Evolutionary conservation across 495 filamentous ascomycete genomes (phyloP), one percentile per base, ranked within the genome.

Genomic region (Entonaema liquescens): DNA sequence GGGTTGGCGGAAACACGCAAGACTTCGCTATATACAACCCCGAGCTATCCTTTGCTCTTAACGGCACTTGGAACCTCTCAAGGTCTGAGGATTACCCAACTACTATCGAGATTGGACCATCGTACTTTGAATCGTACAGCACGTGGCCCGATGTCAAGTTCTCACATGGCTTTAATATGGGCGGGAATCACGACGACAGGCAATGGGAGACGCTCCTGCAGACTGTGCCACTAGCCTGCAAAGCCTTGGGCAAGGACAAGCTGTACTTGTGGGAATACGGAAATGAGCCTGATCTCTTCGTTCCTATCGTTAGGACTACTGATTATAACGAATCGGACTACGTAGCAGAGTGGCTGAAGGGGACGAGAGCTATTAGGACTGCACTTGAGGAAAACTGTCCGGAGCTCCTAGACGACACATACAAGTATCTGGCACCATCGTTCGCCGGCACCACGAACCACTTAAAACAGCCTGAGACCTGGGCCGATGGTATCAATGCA

Each of bases 211-310:
- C 81, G 4, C 77, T 90, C 3, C 70, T 88, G 4, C 81, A 82
- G 13, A 87, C 87, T 0, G 88, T 86, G 0, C 80, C 85, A 0
- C 74, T 88, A 29, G 89, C 83, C 8, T 92, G 90, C 78, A 87
- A 87, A 67, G 86, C 87, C 8, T 74, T 90, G 5, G 74, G 79
- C 31, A 78, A 72, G 8, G 84, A 80, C 15, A 84, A 78, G 57
- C 75, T 91, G 17, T 79, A 85, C 25, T 78, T 79, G 62, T 91
- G 88, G 88, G 85, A 88, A 59, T 84, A 89, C 68, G 90, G 89
- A 15, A 91, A 92, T 63, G 90, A 92, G 77, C 89, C 89, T 0
- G 89, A 92, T 70, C 78, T 91, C 25, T 91, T 79, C 73, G 83
- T 83, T 83, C 12, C 86, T 87, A 61, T 79, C 2, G 83, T 87